Conservation (phyloP, 306 rosid species). For the Mimosa bimucronata region DNA sequence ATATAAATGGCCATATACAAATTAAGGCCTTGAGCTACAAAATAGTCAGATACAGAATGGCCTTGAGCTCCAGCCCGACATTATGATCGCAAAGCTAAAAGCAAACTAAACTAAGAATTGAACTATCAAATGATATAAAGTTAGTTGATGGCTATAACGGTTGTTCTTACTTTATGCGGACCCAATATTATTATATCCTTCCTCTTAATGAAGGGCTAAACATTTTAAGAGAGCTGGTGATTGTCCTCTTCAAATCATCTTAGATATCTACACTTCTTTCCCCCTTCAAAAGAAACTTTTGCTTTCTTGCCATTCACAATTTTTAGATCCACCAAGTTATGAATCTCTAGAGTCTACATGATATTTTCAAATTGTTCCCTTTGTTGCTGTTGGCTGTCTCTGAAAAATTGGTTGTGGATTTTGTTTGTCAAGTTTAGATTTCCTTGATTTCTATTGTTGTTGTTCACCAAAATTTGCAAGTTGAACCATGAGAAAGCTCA, state of each 20-base stretch:
- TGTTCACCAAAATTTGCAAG: slow-evolving; percentile 30
- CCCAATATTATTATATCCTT: neutral
- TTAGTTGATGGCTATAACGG: neutral
- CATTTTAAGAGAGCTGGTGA: neutral
- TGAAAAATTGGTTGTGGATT: neutral
- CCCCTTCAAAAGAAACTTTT: neutral
- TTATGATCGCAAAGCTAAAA: neutral
- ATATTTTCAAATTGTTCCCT: slow-evolving; percentile 7
- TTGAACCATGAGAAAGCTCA: slow-evolving; percentile 16
- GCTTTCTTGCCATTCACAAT: too few relatives aligned
- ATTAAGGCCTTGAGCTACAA: neutral
- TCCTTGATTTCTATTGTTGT: neutral
- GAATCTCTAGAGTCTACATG: neutral
- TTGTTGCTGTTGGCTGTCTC: neutral
- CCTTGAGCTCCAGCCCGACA: neutral
- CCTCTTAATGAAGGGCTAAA: neutral
- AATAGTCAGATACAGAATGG: neutral
- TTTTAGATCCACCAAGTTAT: neutral
- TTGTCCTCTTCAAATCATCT: neutral
- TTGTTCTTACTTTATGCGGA: neutral
- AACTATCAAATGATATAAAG: neutral
- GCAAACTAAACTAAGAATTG: neutral
- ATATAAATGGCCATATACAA: neutral
- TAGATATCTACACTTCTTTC: neutral
- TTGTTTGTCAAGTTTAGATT: neutral